These are phyloP conservation scores for Myriosclerotinia scirpicola DNA, from an alignment of 2,329 filamentous ascomycete species.

Conservation along the genomic window DNA sequence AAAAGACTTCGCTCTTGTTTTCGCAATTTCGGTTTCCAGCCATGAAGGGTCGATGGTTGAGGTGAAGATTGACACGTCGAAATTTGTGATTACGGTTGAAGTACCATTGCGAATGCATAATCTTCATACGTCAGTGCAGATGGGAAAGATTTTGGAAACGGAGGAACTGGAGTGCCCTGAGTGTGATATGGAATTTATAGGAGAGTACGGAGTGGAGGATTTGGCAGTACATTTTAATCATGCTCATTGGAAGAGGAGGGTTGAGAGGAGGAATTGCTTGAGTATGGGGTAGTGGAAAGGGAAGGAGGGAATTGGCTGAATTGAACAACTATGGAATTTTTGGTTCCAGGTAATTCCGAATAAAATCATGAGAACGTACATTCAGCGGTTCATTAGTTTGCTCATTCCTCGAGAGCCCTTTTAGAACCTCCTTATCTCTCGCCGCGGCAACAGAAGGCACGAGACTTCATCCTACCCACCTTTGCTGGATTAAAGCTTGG, in stretches of 20 bases:
- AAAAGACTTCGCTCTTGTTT: background rate
- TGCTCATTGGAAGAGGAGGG: constrained; percentile 20
- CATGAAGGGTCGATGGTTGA: constrained; percentile 11
- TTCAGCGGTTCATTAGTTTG: background rate
- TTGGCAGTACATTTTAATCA: constrained; percentile 19
- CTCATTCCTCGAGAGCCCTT: background rate
- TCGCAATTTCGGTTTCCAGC: background rate
- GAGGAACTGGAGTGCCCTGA: constrained; percentile 23
- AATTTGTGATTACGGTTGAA: constrained; percentile 16
- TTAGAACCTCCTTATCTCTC: background rate
- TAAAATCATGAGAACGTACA: background rate
- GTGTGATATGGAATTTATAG: constrained; percentile 17
- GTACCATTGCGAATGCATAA: constrained; percentile 12
- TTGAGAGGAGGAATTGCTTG: constrained; percentile 16
- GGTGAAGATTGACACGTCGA: constrained; percentile 11
- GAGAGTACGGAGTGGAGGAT: constrained; percentile 7
- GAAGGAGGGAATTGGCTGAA: background rate
- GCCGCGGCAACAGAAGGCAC: background rate
- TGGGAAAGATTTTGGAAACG: background rate
- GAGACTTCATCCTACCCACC: background rate
- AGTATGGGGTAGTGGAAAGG: background rate
- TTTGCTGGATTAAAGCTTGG: background rate
- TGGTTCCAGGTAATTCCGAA: background rate
- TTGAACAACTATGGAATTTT: background rate
- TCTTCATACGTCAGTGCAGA: background rate